phyloP scores from a whole-genome alignment of 805 yeast genomes.

The Saccharomycopsis fodiens region DNA sequence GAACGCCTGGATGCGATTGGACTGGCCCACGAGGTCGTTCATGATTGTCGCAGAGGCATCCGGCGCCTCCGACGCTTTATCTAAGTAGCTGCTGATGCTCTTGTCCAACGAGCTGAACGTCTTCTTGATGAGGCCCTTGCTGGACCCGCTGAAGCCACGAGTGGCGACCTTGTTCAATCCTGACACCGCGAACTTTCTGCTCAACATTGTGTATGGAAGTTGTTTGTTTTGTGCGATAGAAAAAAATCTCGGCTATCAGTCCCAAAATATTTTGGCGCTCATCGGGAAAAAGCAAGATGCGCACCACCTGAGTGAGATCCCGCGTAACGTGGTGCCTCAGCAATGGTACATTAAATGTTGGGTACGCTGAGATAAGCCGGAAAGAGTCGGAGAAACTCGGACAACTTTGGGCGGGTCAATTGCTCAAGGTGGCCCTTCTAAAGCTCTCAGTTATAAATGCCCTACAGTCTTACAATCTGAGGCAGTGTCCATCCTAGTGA shows the following conservation, averaged over 20 bases:
- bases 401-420: no score
- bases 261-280: no score
- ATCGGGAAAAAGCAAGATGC: neutral
- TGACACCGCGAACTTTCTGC: neutral
- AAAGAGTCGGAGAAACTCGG: no score
- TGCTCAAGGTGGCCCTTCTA: no score
- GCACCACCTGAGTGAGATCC: neutral
- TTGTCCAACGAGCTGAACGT: neutral
- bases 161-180: neutral
- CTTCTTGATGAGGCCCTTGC: neutral
- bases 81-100: slow-evolving; percentile 10
- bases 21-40: slow-evolving; percentile 14
- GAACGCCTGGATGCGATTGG: slow-evolving; percentile 13
- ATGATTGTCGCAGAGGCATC: slow-evolving; percentile 20
- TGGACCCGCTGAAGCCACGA: neutral
- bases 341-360: neutral
- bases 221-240: no score
- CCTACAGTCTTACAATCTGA: no score
- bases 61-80: slow-evolving; percentile 18
- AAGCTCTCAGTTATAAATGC: no score
- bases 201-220: neutral
- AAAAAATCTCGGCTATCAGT: no score
- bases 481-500: no score
- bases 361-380: no score
- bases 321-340: neutral